Evolutionary conservation across 495 filamentous ascomycete species (phyloP).

Genomic region (Stereocaulon alpinum): DNA sequence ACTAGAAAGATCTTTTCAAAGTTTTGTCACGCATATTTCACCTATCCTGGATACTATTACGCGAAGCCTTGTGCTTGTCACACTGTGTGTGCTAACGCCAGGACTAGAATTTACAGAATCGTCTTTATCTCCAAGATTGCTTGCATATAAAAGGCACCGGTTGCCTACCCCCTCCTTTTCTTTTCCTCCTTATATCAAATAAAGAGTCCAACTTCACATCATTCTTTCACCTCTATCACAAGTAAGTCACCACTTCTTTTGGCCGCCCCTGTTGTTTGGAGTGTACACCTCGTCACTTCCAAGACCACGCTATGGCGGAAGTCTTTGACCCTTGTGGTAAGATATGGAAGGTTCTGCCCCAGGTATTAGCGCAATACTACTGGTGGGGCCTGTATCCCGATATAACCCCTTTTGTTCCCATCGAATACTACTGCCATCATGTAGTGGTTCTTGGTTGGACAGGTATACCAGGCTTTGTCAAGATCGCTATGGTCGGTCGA

Average conservation of each 20-base stretch:
- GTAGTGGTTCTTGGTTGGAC: slow-evolving; percentile 7
- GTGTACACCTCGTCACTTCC: not conserved
- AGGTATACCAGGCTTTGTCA: slow-evolving; percentile 4
- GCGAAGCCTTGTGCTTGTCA: too few relatives aligned
- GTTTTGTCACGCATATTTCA: too few relatives aligned
- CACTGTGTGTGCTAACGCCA: too few relatives aligned
- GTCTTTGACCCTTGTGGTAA: not conserved
- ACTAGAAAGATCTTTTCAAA: too few relatives aligned
- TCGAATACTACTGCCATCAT: not conserved
- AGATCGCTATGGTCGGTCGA: slow-evolving; percentile 4
- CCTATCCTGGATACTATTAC: too few relatives aligned
- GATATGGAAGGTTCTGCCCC: not conserved
- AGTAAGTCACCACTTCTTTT: too few relatives aligned
- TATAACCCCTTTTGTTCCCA: not conserved
- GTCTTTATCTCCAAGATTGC: not conserved
- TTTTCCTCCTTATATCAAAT: too few relatives aligned
- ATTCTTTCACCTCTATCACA: too few relatives aligned
- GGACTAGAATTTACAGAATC: not conserved
- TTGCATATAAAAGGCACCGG: not conserved
- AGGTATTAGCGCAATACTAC: not conserved
- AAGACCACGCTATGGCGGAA: not conserved
- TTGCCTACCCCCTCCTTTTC: too few relatives aligned
- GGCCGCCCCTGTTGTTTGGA: too few relatives aligned
- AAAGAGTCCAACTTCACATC: too few relatives aligned
- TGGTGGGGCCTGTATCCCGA: not conserved